Base-by-base conservation (phyloP, 2,329 filamentous ascomycete species). In the Proliferodiscus dingleyae region DNA sequence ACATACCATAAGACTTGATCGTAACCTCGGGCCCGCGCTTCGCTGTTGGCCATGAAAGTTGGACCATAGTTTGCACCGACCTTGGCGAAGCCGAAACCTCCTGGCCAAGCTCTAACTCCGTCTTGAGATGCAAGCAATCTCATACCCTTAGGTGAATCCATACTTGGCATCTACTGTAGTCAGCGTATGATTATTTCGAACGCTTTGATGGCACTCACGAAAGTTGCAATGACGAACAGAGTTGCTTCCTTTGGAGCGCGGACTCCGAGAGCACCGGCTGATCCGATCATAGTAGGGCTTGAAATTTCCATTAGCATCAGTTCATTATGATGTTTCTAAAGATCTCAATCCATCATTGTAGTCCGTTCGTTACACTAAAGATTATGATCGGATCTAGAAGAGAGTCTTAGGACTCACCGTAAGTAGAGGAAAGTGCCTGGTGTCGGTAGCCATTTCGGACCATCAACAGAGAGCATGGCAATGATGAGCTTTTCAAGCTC, bases 1-100 rank as follows among this genome's bases (percentile, higher is more conserved):
- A n/a, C n/a, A n/a, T n/a, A n/a, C n/a, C 90, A 96, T n/a, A 96
- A 77, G 45, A 96, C 85, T 74, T 96, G 91, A 62, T 91, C 80
- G 68, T 81, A 96, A 0, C 91, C 90, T 32, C 78, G 70, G 9
- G 70, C 71, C 45, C 81, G 72, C 3, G 90, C 90, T 65, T 90
- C 85, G 15, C 76, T 75, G 39, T 89, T 89, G 3, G 88, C 87
- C 43, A 88, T 74, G 43, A 96, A 74, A 16, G 80, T 83, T 15
- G 90, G 90, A 0, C 90, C 90, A 66, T 95, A 96, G 73, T 95
- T 96, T 50, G 90, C 90, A 44, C 90, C 90, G 26, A 96, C 79
- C 70, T 96, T 96, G 50, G 89, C 89, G 62, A 85, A 90, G 1
- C 90, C 90, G 65, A 94, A 95, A 8, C 91, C 90, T 50, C 90